A percentile compares a stretch with the other conserved stretches of the same genome.
phyloP scores from a whole-genome alignment of 2,329 filamentous ascomycete species.

The Colletotrichum shisoi region DNA sequence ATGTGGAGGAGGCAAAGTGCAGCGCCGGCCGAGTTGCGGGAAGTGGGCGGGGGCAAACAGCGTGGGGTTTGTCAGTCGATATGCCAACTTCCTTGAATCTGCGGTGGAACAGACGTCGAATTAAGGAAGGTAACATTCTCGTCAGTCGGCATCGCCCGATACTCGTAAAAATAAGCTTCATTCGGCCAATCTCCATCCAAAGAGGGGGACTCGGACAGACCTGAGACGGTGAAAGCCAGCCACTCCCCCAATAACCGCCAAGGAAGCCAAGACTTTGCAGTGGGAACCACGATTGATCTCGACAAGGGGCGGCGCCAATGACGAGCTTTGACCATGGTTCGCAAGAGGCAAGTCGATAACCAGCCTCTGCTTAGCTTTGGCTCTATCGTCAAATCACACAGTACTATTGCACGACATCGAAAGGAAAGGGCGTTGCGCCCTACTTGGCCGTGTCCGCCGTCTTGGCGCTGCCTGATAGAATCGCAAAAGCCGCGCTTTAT shows the following conservation, averaged over 20 bases:
- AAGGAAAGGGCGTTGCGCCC: constrained; percentile 14
- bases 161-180: constrained; percentile 31
- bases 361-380: constrained; percentile 1
- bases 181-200: constrained; percentile 24
- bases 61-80: neutral
- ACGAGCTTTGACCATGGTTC: neutral
- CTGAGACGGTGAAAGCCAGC: neutral
- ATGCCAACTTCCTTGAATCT: constrained; percentile 1
- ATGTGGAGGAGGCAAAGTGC: neutral
- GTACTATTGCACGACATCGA: neutral
- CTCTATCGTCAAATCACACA: too few species aligned
- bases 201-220: neutral
- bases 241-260: neutral
- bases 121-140: constrained; percentile 37
- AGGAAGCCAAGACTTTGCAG: constrained; percentile 23
- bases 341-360: constrained; percentile 32
- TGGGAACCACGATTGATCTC: constrained; percentile 21
- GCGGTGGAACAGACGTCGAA: constrained; percentile 20
- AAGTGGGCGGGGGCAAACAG: constrained; percentile 2
- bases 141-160: constrained; percentile 27
- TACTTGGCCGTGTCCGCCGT: constrained; percentile 25
- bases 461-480: constrained; percentile 31
- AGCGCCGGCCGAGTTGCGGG: neutral
- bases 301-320: constrained; percentile 21
- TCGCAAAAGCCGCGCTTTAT: constrained; percentile 32